Evolutionary conservation across 1,139 yeast genomes (phyloP).

Genomic region (Pichia sp.): DNA sequence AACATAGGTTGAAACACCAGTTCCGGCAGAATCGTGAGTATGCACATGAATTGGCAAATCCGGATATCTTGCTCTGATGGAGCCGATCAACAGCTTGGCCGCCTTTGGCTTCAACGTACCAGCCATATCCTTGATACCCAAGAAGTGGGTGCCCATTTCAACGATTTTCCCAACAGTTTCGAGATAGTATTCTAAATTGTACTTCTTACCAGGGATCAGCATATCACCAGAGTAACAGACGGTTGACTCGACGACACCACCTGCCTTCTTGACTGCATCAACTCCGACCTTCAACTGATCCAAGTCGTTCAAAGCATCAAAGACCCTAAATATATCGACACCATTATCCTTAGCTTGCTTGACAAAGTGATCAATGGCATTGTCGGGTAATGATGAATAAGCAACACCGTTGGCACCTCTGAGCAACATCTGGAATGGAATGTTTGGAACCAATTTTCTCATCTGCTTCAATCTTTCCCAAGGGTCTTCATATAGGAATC

Average conservation of each 20-base stretch:
- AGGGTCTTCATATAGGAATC: conserved; percentile 97
- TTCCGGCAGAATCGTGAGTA: conserved; percentile 99
- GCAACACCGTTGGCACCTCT: conserved; percentile 99
- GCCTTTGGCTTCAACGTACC: conserved; percentile 97
- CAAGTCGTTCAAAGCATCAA: conserved; percentile 93
- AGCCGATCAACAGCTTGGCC: conserved; percentile 72
- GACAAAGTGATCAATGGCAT: conserved; percentile 96
- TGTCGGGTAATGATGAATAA: conserved; percentile 94
- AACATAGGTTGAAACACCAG: conserved; percentile 96
- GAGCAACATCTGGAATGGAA: conserved; percentile 97
- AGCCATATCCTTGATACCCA: conserved; percentile 99
- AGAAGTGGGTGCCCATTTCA: conserved; percentile 89
- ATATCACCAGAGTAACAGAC: conserved; percentile 98
- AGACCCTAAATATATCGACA: conserved; percentile 95
- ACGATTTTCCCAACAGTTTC: conserved; percentile 80
- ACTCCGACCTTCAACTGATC: conserved; percentile 97
- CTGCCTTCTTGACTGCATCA: conserved; percentile 95
- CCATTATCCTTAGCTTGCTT: conserved; percentile 92
- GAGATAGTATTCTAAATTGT: conserved; percentile 86
- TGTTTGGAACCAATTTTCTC: conserved; percentile 89
- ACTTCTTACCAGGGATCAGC: conserved; percentile 92
- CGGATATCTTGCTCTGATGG: conserved; percentile 83
- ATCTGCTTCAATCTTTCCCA: conserved; percentile 92
- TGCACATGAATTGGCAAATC: conserved; percentile 96
- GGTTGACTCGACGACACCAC: conserved; percentile 98